Evolutionary conservation across 2,329 filamentous ascomycete species (phyloP).

Genomic region (Coniochaeta sp.): DNA sequence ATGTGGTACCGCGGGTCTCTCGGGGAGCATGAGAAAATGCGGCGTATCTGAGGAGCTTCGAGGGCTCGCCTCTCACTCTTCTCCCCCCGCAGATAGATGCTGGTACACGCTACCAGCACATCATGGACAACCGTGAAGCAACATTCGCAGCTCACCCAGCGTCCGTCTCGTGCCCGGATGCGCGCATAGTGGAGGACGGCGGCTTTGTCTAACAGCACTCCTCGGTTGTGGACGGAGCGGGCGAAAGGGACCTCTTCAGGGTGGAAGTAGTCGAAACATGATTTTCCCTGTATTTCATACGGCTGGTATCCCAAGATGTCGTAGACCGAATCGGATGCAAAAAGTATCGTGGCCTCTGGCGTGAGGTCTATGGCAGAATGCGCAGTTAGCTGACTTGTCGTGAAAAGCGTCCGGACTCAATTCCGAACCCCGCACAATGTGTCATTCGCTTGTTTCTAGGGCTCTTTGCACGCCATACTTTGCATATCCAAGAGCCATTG

Average conservation of each 20-base stretch:
- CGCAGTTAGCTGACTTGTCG: neutral
- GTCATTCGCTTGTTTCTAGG: neutral
- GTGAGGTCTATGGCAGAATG: conserved; percentile 51
- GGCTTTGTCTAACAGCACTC: conserved; percentile 73
- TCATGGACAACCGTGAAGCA: conserved; percentile 86
- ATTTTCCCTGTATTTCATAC: conserved; percentile 65
- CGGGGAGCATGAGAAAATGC: conserved; percentile 73
- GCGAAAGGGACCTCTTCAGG: conserved; percentile 73
- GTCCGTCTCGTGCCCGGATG: conserved; percentile 58
- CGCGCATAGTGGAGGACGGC: conserved; percentile 76
- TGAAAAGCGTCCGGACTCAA: neutral
- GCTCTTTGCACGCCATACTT: conserved; percentile 1
- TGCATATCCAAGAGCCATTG: neutral
- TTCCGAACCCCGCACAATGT: neutral
- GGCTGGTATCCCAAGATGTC: conserved; percentile 78
- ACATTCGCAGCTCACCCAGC: conserved; percentile 76
- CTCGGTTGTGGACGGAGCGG: conserved; percentile 62
- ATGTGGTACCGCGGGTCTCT: conserved; percentile 83
- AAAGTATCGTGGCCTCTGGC: conserved; percentile 70
- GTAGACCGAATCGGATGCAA: conserved; percentile 74
- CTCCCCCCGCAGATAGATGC: conserved; percentile 61
- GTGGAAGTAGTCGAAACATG: conserved; percentile 82
- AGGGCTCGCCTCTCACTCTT: conserved; percentile 68
- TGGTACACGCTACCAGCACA: conserved; percentile 78
- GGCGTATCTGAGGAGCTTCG: conserved; percentile 70